Conservation (phyloP, 208 protist genomes). For the Phytomonas sp. region DNA sequence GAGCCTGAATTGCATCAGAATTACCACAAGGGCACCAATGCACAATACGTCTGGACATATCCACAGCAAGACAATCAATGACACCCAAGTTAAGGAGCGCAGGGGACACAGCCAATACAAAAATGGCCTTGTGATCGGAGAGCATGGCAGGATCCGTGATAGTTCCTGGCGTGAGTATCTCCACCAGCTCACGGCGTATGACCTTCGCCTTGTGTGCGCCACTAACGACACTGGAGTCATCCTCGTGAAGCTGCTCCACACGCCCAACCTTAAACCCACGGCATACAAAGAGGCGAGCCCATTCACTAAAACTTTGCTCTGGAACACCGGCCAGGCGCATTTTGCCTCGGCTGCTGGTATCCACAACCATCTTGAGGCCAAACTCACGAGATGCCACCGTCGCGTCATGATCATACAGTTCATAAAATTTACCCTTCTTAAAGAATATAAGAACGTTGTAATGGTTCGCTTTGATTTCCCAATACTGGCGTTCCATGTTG, state of each 20-base stretch:
- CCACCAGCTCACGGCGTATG: conserved; percentile 78
- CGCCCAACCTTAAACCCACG: conserved; percentile 89
- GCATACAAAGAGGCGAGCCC: conserved; percentile 89
- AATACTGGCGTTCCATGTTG: conserved; percentile 94
- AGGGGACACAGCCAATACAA: conserved; percentile 52
- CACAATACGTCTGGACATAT: conserved; percentile 69
- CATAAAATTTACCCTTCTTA: conserved; percentile 96
- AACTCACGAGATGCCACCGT: conserved; percentile 89
- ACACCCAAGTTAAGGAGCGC: not conserved
- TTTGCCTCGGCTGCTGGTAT: conserved; percentile 77
- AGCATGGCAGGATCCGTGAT: conserved; percentile 82
- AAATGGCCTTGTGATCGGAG: conserved; percentile 54
- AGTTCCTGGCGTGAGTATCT: conserved; percentile 90
- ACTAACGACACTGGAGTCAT: not conserved
- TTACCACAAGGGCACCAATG: conserved; percentile 45
- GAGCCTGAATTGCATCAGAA: conserved; percentile 9
- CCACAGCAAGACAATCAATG: conserved; percentile 72
- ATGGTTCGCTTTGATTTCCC: conserved; percentile 90
- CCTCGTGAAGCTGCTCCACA: conserved; percentile 88
- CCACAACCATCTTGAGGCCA: conserved; percentile 90
- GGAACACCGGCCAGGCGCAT: conserved; percentile 92
- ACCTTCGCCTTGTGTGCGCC: conserved; percentile 35
- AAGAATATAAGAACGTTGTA: conserved; percentile 94
- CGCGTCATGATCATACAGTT: conserved; percentile 92
- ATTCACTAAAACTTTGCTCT: conserved; percentile 86